Evolutionary conservation across 164 flowering plant species (phyloP), one percentile per base, ranked within the genome.

Genomic region (Amborella trichopoda): DNA sequence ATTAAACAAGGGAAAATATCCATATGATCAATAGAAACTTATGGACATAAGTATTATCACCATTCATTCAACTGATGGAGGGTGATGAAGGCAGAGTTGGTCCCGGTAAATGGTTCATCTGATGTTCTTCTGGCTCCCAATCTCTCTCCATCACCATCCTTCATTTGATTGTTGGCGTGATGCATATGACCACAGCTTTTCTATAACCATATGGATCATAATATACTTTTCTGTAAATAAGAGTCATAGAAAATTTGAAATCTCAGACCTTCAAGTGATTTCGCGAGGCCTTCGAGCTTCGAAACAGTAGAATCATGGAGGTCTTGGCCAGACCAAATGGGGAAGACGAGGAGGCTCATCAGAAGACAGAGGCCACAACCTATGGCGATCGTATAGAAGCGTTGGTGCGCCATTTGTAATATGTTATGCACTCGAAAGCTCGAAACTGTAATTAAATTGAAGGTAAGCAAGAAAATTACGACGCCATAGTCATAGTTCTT

Each of bases 401-500:
- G 70, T 0, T 78, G 64, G 13, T 75, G 74, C 16, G 95, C 96
- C 2, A 91, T 65, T 26, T 59, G 63, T 41, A 80, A n/a, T 12
- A 84, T 88, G 46, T 81, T 70, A 8, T 70, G 67, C 5, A 76
- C 64, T 0, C 94, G 80, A 50, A 62, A 87, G 61, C 99, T 87
- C 2, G 95, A 83, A 4, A 80, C 88, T 0, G 89, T 74, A 12
- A 87, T 83, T 58, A 91, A 56, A 53, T 87, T 91, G 48, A 83
- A 91, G 5, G 99, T 91, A 64, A 91, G 40, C 21, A 87, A 73
- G 67, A 91, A 91, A 32, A 87, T 87, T 44, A 91, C 68, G 0
- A 91, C 77, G 0, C 96, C 96, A 54, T 91, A 87, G 47, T 87
- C 96, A 32, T 75, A 91, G 48, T 91, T 78, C 68, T 73, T 86